Evolutionary conservation across 108 stramenopile genomes (phyloP), one percentile per base, ranked within the genome.

Genomic region (Licmophora abbreviata): DNA sequence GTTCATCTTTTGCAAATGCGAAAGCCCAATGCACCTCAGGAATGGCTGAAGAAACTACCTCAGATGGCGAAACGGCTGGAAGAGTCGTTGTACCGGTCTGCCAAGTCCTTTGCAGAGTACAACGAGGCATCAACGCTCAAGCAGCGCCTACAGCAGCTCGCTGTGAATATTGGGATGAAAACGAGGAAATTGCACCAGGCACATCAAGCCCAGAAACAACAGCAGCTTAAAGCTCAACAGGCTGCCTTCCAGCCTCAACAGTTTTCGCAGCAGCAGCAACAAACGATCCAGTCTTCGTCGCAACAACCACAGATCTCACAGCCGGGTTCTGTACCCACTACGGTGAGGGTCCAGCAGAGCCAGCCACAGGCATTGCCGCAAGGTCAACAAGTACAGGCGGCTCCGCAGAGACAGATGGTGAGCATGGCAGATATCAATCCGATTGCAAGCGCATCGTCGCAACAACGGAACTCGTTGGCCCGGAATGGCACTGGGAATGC

Each of bases 41-140:
- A 95, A 65, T 95, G 94, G 94, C 61, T 93, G 58, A 82, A 89
- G 56, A 95, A 95, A 52, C 76, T 97, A 7, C 94, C 94, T 6
- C 88, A 95, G 59, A 97, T 97, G 96, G 96, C 96, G 0, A 92
- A 92, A 50, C 76, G 93, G 21, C 68, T 97, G 48, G 96, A 97
- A 48, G 94, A 95, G 57, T 83, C 84, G 42, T 65, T 97, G 34
- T 97, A 94, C 63, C 73, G 92, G 12, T 88, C 92, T 1, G 93
- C 94, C 0, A 63, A 72, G 31, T 87, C 81, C 1, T 89, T 92
- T 51, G 88, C 82, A 14, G 93, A 90, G 42, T 97, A 97, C 59
- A 92, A 85, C 63, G 87, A 97, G 60, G 69, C 71, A 20, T 54
- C 47, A 17, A 95, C 94, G n/a, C 59, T 97, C 32, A 97, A 97